Percentiles rank a stretch among this genome's conserved stretches.
Conservation (phyloP, 495 filamentous ascomycete species). For the Letharia columbiana region DNA sequence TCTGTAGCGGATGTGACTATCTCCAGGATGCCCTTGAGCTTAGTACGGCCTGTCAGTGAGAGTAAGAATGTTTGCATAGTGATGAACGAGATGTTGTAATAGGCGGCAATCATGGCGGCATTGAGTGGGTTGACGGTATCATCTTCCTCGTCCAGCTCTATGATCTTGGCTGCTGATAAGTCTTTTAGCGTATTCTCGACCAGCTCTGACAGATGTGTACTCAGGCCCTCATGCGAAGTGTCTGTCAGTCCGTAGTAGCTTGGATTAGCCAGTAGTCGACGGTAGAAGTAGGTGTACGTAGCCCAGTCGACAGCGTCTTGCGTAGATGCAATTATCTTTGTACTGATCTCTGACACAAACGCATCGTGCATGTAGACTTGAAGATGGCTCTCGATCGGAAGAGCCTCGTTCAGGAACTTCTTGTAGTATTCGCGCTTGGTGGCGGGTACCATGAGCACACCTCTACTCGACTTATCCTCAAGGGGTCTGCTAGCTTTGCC, state of each 20-base stretch:
- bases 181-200: conserved; percentile 92
- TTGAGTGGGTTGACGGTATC: conserved; percentile 85
- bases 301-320: conserved; percentile 98
- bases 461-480: conserved; percentile 71
- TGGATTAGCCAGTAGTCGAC: conserved; percentile 90
- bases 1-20: conserved; percentile 96
- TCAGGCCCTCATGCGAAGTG: conserved; percentile 85
- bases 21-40: conserved; percentile 91
- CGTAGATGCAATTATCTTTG: conserved; percentile 82
- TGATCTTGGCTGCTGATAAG: conserved; percentile 85
- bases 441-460: conserved; percentile 87
- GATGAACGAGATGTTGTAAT: conserved; percentile 98
- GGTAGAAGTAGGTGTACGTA: conserved; percentile 98
- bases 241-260: conserved; percentile 91
- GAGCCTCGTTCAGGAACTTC: conserved; percentile 94
- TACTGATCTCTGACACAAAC: conserved; percentile 94
- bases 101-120: conserved; percentile 93
- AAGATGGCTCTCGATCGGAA: conserved; percentile 91
- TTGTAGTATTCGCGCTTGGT: conserved; percentile 97
- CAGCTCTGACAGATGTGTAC: conserved; percentile 87
- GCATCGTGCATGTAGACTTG: conserved; percentile 88
- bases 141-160: conserved; percentile 94
- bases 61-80: conserved; percentile 99
- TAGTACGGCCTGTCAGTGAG: conserved; percentile 79
- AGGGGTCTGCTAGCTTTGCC: conserved; percentile 78